These are phyloP conservation scores for Dothiorella sarmentorum DNA, from an alignment of 2,329 filamentous ascomycete genomes.

Conservation along the genomic window DNA sequence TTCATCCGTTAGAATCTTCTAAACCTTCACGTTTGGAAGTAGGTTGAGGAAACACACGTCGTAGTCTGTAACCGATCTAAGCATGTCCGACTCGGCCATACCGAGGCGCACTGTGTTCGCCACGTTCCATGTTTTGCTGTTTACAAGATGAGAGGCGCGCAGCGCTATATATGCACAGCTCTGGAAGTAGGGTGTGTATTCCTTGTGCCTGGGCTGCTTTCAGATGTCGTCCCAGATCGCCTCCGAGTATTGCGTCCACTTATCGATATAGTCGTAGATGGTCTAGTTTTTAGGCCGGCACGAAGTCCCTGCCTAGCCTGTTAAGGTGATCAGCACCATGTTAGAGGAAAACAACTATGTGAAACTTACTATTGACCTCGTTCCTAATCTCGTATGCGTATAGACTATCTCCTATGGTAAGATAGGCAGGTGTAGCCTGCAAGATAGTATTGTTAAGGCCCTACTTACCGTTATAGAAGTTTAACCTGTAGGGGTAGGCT, in stretches of 20 bases:
- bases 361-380: conserved; percentile 23
- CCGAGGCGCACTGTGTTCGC: not conserved
- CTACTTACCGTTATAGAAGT: conserved; percentile 21
- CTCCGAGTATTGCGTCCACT: not conserved
- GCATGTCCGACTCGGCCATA: not conserved
- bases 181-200: not conserved
- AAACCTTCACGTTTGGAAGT: no score
- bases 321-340: no score
- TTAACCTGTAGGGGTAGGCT: conserved; percentile 21
- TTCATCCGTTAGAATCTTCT: no score
- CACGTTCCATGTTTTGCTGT: not conserved
- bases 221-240: not conserved
- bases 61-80: not conserved
- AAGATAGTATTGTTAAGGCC: conserved; percentile 20
- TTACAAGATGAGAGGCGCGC: not conserved
- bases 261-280: not conserved
- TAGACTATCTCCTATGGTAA: conserved; percentile 19
- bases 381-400: conserved; percentile 25
- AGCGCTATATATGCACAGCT: not conserved
- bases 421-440: conserved; percentile 19
- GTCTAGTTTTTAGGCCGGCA: not conserved
- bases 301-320: not conserved
- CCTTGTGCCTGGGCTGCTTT: no score
- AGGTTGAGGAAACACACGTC: not conserved
- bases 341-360: no score